A percentile compares a stretch with the other conserved stretches of the same genome.
phyloP scores from a whole-genome alignment of 2,329 filamentous ascomycete species.

The Alternaria novae-zelandiae region DNA sequence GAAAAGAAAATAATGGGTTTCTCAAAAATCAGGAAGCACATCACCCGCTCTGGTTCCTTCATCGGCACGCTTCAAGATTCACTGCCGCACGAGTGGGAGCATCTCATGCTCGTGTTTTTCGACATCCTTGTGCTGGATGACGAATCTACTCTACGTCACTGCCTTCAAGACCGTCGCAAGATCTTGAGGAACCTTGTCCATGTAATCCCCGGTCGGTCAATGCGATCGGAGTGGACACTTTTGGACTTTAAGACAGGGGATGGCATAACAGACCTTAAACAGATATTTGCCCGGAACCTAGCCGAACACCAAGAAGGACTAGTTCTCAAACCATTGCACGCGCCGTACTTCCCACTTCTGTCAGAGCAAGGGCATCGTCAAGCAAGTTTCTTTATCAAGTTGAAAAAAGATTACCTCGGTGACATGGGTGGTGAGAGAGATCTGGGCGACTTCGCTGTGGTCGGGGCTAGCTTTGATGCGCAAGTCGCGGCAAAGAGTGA shows the following conservation, averaged over 20 bases:
- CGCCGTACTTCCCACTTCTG: conserved; percentile 70
- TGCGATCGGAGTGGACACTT: conserved; percentile 69
- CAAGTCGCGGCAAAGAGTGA: conserved; percentile 64
- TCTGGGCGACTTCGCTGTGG: conserved; percentile 75
- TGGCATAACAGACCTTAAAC: conserved; percentile 42
- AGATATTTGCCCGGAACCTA: conserved; percentile 70
- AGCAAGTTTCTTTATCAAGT: conserved; percentile 70
- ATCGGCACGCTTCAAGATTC: conserved; percentile 74
- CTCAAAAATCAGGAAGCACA: conserved; percentile 81
- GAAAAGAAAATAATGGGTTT: conserved; percentile 73
- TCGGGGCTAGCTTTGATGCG: conserved; percentile 76
- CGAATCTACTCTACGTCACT: conserved; percentile 57
- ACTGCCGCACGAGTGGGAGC: conserved; percentile 61
- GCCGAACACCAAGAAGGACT: conserved; percentile 75
- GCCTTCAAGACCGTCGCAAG: conserved; percentile 66
- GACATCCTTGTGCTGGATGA: conserved; percentile 66
- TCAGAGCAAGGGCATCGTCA: conserved; percentile 31
- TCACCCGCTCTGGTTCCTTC: conserved; percentile 73
- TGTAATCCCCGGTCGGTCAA: conserved; percentile 66
- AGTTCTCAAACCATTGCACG: conserved; percentile 76
- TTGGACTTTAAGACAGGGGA: conserved; percentile 65
- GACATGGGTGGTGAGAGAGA: conserved; percentile 73
- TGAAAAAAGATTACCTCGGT: conserved; percentile 88
- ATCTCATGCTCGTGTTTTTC: conserved; percentile 67
- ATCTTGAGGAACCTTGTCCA: conserved; percentile 64